Percentiles rank a stretch among this genome's conserved stretches.
Conservation (phyloP, 495 filamentous ascomycete species). For the Evansstolkia leycettana region DNA sequence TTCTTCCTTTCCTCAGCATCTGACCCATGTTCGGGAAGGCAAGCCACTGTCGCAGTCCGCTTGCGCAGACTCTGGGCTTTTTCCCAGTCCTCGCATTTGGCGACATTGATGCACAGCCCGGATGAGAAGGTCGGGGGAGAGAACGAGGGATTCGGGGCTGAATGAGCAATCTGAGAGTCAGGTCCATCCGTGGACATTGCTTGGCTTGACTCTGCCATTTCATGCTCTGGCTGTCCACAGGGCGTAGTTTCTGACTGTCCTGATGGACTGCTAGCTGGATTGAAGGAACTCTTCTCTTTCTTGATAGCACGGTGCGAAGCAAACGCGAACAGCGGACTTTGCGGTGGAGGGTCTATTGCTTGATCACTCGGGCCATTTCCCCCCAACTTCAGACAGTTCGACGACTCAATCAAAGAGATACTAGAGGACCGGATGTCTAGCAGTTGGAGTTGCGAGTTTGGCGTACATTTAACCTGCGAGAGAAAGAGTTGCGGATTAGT, state of each 20-base stretch:
- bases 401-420: constrained; percentile 3
- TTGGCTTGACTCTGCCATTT: too few relatives aligned
- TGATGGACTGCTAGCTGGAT: not conserved
- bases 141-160: not conserved
- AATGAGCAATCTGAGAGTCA: not conserved
- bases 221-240: too few relatives aligned
- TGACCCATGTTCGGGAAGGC: constrained; percentile 11
- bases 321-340: constrained; percentile 12
- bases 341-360: constrained; percentile 1
- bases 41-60: constrained; percentile 16
- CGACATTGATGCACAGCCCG: not conserved
- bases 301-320: constrained; percentile 1
- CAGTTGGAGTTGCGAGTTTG: constrained; percentile 8
- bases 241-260: not conserved
- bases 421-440: constrained; percentile 1
- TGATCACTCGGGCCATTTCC: not conserved
- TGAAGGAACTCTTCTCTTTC: not conserved
- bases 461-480: constrained; percentile 9
- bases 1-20: constrained; percentile 5
- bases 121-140: not conserved
- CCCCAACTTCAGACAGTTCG: constrained; percentile 2
- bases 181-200: too few relatives aligned
- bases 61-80: constrained; percentile 7
- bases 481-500: too few relatives aligned
- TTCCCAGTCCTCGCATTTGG: constrained; percentile 1